These are phyloP conservation scores for Osmanthus fragrans DNA, from an alignment of 257 asterid genomes.

Conservation along the genomic window DNA sequence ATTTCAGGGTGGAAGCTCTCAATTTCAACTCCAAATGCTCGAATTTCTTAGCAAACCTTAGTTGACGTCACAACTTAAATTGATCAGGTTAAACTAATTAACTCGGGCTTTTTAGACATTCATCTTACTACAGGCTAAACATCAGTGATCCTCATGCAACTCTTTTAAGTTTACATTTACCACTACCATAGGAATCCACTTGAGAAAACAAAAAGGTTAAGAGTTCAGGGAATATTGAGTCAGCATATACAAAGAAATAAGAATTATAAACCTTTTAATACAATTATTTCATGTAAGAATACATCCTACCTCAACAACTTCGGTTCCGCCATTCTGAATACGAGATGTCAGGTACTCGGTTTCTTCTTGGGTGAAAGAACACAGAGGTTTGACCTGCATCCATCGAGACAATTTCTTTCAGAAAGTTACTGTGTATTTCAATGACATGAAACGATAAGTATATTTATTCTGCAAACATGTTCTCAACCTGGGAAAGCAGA, in stretches of 20 bases:
- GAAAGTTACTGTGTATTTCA: not conserved
- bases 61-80: not conserved
- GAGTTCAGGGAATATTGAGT: not conserved
- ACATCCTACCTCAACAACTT: slow-evolving; percentile 82
- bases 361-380: slow-evolving; percentile 77
- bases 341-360: slow-evolving; percentile 77
- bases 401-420: not conserved
- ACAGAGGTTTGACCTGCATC: slow-evolving; percentile 79
- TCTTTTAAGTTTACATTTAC: not conserved
- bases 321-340: slow-evolving; percentile 97
- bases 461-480: not conserved
- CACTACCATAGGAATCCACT: not conserved
- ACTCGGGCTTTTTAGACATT: not conserved
- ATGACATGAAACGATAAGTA: not conserved
- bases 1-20: not conserved
- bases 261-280: not conserved
- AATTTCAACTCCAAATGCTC: not conserved
- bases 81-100: not conserved
- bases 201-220: not conserved
- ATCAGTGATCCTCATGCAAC: not conserved
- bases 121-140: not conserved
- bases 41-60: too few species aligned
- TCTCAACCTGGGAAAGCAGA: slow-evolving; percentile 85
- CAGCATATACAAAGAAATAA: not conserved
- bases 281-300: not conserved